Percentiles rank a stretch among this genome's conserved stretches.
Evolutionary conservation across 192 early-diverging fungal genomes (phyloP).

Genomic region (Dimargaris xerosporica): DNA sequence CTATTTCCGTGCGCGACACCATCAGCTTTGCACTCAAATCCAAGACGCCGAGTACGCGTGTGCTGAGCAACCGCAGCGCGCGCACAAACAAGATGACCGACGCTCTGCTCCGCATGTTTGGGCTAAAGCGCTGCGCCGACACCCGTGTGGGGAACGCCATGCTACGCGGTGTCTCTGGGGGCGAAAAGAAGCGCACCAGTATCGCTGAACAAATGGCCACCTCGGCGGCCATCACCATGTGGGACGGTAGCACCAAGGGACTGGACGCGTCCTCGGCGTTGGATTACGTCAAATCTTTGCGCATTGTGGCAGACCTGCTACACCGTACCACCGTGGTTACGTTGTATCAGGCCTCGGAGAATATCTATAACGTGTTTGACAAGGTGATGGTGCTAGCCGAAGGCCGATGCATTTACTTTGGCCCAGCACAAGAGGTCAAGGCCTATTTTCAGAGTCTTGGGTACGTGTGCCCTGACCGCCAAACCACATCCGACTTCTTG

Average conservation of each 20-base stretch:
- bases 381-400: conserved; percentile 31
- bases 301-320: conserved; percentile 53
- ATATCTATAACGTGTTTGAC: conserved; percentile 46
- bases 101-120: conserved; percentile 34
- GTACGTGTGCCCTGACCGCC: conserved; percentile 32
- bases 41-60: conserved; percentile 41
- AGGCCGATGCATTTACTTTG: conserved; percentile 37
- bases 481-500: conserved; percentile 46
- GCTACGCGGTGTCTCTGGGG: conserved; percentile 64
- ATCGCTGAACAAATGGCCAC: conserved; percentile 63
- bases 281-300: conserved; percentile 59
- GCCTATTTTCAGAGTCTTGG: conserved; percentile 33
- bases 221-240: conserved; percentile 39
- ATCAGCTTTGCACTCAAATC: conserved; percentile 60
- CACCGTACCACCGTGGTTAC: conserved; percentile 44
- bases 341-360: conserved; percentile 60
- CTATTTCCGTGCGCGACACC: conserved; percentile 64
- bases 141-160: conserved; percentile 54
- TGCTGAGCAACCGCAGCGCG: conserved; percentile 31
- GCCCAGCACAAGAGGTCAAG: conserved; percentile 27
- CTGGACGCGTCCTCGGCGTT: conserved; percentile 69
- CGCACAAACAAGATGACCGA: conserved; percentile 34
- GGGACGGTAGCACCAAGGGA: conserved; percentile 59
- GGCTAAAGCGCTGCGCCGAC: conserved; percentile 28
- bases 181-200: conserved; percentile 61